Conservation (phyloP, 2,329 filamentous ascomycete genomes). For the Zymoseptoria pseudotritici region DNA sequence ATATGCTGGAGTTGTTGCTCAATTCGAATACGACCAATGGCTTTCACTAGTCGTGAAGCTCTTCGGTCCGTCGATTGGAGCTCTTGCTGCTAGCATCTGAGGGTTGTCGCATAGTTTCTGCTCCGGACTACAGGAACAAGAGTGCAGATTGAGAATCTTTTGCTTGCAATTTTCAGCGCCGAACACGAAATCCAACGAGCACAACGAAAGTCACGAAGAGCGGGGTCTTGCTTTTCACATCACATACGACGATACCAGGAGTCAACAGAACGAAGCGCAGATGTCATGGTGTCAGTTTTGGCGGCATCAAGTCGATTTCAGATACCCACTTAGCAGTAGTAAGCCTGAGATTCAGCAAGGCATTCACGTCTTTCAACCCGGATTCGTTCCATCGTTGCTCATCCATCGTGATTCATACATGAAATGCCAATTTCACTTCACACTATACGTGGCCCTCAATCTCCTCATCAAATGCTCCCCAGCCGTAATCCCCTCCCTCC, state of each 20-base stretch:
- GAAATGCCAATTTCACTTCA: conserved; percentile 12
- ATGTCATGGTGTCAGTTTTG: not conserved
- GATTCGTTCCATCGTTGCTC: not conserved
- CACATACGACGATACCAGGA: not conserved
- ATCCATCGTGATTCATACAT: not conserved
- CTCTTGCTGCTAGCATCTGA: not conserved
- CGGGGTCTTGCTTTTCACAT: not conserved
- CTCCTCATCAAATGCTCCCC: conserved; percentile 51
- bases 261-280: not conserved
- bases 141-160: not conserved
- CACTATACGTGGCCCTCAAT: conserved; percentile 52
- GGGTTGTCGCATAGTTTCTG: not conserved
- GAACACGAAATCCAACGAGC: not conserved
- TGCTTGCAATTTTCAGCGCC: not conserved
- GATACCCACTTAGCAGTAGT: not conserved
- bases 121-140: not conserved
- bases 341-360: not conserved
- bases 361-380: not conserved
- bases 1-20: conserved; percentile 44
- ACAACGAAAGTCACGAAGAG: not conserved
- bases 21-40: conserved; percentile 6
- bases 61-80: not conserved
- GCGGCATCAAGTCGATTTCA: not conserved
- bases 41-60: conserved; percentile 2
- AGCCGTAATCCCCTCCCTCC: conserved; percentile 46